Evolutionary conservation across 192 early-diverging fungal species (phyloP).

Genomic region (Haplosporangium gracile): DNA sequence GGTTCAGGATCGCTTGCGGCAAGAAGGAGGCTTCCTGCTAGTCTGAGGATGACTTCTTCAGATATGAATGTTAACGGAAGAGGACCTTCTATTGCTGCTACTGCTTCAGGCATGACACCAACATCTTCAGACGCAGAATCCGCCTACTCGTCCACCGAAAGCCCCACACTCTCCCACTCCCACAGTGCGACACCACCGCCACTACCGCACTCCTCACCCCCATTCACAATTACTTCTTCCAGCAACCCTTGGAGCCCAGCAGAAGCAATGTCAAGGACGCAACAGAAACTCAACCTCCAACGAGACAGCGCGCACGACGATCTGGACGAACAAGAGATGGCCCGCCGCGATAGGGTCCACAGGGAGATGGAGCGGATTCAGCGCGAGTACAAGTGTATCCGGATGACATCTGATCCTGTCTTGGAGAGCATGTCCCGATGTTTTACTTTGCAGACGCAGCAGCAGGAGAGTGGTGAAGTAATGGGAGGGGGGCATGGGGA

Average conservation of each 20-base stretch:
- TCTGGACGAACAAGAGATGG: constrained; percentile 25
- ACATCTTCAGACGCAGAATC: not conserved
- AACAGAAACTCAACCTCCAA: constrained; percentile 46
- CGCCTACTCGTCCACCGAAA: not conserved
- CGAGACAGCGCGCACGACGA: constrained; percentile 26
- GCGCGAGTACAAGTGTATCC: constrained; percentile 28
- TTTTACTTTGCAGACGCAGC: constrained; percentile 3
- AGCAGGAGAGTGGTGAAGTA: not conserved
- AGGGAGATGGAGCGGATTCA: constrained; percentile 39
- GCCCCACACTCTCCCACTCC: not conserved
- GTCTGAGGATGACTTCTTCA: constrained; percentile 24
- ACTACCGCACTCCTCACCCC: not conserved
- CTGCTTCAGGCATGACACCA: not conserved
- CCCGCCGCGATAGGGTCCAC: constrained; percentile 2
- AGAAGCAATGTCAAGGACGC: constrained; percentile 32
- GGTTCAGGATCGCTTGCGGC: not conserved
- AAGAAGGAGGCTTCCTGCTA: constrained; percentile 18
- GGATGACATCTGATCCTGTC: constrained; percentile 26
- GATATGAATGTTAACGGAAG: not conserved
- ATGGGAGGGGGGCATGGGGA: not conserved
- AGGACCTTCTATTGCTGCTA: not conserved
- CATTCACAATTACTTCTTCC: not conserved
- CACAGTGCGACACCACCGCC: not conserved
- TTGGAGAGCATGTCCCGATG: constrained; percentile 32
- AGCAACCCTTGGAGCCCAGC: constrained; percentile 21